A percentile compares a stretch with the other conserved stretches of the same genome.
phyloP scores from a whole-genome alignment of 2,329 filamentous ascomycete species.

The Ceratocystis harringtonii region DNA sequence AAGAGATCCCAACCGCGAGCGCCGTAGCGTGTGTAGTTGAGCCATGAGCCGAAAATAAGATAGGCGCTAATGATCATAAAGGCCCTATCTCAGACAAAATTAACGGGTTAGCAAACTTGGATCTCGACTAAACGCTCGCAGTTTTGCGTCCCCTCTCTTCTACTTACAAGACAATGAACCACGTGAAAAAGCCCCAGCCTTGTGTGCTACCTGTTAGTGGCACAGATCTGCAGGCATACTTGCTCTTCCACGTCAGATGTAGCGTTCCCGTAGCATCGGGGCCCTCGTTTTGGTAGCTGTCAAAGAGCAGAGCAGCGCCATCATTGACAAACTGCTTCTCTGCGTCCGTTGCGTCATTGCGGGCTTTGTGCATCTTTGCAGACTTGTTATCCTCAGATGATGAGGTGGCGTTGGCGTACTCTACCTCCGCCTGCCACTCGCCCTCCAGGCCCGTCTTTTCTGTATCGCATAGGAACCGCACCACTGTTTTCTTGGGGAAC shows the following conservation, averaged over 20 bases:
- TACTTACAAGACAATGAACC: constrained; percentile 83
- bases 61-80: constrained; percentile 80
- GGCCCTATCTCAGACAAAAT: constrained; percentile 35
- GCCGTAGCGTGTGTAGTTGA: constrained; percentile 96
- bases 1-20: constrained; percentile 89
- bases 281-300: constrained; percentile 50
- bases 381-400: background rate
- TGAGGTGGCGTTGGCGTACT: constrained; percentile 28
- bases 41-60: constrained; percentile 94
- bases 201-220: constrained; percentile 32
- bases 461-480: constrained; percentile 73
- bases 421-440: constrained; percentile 43
- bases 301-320: constrained; percentile 55
- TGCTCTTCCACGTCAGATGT: constrained; percentile 70
- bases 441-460: constrained; percentile 60
- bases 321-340: constrained; percentile 40
- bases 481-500: constrained; percentile 54
- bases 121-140: background rate
- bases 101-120: constrained; percentile 19
- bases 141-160: background rate
- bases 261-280: constrained; percentile 47
- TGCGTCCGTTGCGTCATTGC: constrained; percentile 24
- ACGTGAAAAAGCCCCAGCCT: constrained; percentile 93
- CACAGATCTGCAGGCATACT: constrained; percentile 61
- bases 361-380: constrained; percentile 23